Evolutionary conservation across 2,329 filamentous ascomycete genomes (phyloP).

Genomic region (Cytospora piceicola): DNA sequence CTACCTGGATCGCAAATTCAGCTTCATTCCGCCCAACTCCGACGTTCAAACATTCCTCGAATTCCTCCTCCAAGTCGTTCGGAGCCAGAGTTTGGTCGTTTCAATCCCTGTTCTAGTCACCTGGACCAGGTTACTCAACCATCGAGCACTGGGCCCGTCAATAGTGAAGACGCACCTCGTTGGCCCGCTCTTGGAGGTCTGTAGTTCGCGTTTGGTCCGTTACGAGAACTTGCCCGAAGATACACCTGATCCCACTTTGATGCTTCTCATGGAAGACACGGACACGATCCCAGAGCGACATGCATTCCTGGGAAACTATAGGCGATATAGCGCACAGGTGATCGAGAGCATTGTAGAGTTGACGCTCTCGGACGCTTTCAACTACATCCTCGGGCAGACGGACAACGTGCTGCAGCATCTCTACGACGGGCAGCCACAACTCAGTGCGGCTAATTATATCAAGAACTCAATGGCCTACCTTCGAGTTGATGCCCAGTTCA

Average conservation of each 20-base stretch:
- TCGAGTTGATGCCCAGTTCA: constrained; percentile 84
- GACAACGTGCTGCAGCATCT: constrained; percentile 75
- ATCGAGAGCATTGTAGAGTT: constrained; percentile 85
- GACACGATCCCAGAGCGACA: constrained; percentile 93
- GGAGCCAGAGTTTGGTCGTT: constrained; percentile 85
- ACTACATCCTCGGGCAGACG: constrained; percentile 81
- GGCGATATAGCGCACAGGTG: constrained; percentile 84
- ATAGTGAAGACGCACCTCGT: constrained; percentile 68
- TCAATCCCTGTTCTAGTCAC: constrained; percentile 91
- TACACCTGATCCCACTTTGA: constrained; percentile 75
- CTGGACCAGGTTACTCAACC: constrained; percentile 82
- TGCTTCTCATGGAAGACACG: constrained; percentile 89
- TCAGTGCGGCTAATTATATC: constrained; percentile 66
- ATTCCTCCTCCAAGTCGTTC: constrained; percentile 77
- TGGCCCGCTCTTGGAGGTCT: constrained; percentile 78
- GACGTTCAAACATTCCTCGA: constrained; percentile 78
- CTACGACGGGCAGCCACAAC: constrained; percentile 70
- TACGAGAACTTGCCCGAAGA: constrained; percentile 88
- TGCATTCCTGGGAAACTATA: constrained; percentile 93
- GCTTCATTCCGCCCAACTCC: constrained; percentile 62
- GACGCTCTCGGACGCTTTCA: constrained; percentile 81
- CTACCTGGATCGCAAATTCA: constrained; percentile 78
- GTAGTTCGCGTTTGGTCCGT: constrained; percentile 79
- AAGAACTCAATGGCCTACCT: constrained; percentile 76
- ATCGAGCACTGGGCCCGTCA: constrained; percentile 67